Conservation (phyloP, 148 eudicot species). For the Bassia scoparia region DNA sequence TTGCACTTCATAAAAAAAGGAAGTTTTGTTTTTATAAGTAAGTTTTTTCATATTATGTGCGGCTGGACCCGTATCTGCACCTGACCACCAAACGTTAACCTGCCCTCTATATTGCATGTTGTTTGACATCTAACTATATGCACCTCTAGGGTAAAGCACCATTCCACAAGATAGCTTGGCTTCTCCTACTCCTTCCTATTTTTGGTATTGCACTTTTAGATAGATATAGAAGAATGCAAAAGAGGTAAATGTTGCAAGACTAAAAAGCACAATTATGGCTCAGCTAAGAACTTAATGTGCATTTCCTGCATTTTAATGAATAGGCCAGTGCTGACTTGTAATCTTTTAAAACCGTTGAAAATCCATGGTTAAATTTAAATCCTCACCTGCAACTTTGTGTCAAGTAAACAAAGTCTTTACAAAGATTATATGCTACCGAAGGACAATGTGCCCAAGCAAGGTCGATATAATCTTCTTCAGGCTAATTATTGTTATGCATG, state of each 20-base stretch:
- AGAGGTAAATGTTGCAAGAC: neutral
- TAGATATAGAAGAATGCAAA: neutral
- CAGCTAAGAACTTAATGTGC: neutral
- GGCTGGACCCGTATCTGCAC: neutral
- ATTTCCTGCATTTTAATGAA: neutral
- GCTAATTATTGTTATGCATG: neutral
- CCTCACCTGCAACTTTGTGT: neutral
- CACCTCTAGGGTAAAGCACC: neutral
- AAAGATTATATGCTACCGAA: no score
- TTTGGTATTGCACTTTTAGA: neutral
- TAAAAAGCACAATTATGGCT: neutral
- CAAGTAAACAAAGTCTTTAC: neutral
- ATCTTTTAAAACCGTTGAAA: neutral
- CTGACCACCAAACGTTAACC: neutral
- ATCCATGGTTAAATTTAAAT: neutral
- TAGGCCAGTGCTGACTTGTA: neutral
- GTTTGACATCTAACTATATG: neutral
- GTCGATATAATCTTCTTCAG: no score
- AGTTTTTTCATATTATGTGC: neutral
- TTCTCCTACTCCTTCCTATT: neutral
- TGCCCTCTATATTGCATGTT: neutral
- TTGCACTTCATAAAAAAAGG: no score
- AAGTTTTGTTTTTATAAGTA: no score
- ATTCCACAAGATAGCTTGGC: neutral
- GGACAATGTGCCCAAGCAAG: no score